A percentile compares a stretch with the other conserved stretches of the same genome.
phyloP scores from a whole-genome alignment of 2,329 filamentous ascomycete genomes.

The Verticillium isaacii region DNA sequence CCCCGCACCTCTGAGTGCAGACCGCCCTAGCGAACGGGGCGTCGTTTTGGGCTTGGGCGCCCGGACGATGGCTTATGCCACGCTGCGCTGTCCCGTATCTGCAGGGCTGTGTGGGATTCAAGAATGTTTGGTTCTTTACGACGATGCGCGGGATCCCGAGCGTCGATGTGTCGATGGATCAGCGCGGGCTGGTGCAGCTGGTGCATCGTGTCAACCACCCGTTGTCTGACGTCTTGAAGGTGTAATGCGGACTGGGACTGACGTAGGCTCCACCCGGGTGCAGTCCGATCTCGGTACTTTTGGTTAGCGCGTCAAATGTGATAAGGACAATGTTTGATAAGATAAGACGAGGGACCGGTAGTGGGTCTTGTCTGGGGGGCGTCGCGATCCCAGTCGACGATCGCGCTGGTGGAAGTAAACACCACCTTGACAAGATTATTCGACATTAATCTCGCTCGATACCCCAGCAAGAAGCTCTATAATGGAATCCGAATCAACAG shows the following conservation, averaged over 20 bases:
- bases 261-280: background rate
- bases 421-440: background rate
- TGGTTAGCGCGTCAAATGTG: background rate
- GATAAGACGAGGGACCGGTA: background rate
- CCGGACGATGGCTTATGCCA: background rate
- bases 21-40: background rate
- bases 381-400: background rate
- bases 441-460: background rate
- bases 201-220: background rate
- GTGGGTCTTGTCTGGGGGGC: background rate
- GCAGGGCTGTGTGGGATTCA: background rate
- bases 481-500: constrained; percentile 1
- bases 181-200: background rate
- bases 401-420: background rate
- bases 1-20: background rate
- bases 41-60: background rate
- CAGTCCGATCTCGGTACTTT: background rate
- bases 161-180: background rate
- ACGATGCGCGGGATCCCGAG: background rate
- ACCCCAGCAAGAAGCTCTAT: background rate
- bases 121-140: background rate
- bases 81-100: background rate
- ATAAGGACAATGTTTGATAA: background rate
- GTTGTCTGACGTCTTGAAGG: background rate
- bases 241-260: background rate